Evolutionary conservation across 257 asterid species (phyloP).

Genomic region (Solanum pinnatisectum): DNA sequence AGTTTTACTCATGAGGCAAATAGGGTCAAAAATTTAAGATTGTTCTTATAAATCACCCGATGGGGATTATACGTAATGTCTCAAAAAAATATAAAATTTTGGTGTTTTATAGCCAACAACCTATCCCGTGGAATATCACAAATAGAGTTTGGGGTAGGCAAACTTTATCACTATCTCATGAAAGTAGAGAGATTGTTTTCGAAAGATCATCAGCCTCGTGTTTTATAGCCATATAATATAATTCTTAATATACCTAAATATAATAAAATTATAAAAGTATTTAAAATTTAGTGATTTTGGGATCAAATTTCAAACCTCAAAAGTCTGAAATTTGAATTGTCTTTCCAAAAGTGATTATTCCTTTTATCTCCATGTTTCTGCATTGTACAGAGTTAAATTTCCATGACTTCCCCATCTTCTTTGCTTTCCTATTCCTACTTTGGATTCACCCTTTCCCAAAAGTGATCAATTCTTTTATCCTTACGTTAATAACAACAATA

Average conservation of each 20-base stretch:
- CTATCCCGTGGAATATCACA: not conserved
- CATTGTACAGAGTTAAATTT: not conserved
- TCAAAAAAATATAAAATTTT: not conserved
- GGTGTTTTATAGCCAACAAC: not conserved
- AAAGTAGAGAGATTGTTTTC: not conserved
- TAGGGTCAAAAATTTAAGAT: not conserved
- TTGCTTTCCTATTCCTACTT: not conserved
- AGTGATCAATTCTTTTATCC: not conserved
- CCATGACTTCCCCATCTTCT: not conserved
- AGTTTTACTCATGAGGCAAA: not conserved
- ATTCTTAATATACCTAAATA: not conserved
- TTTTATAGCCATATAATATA: not conserved
- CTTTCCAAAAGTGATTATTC: not conserved
- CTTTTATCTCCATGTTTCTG: not conserved
- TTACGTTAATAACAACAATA: not conserved
- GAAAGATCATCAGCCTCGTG: fast-evolving
- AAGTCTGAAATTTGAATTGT: not conserved
- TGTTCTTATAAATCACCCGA: not conserved
- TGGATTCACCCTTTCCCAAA: not conserved
- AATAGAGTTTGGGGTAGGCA: not conserved
- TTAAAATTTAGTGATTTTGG: not conserved
- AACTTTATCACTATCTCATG: not conserved
- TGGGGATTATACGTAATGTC: not conserved
- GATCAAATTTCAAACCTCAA: not conserved
- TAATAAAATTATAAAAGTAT: not conserved